A percentile compares a stretch with the other conserved stretches of the same genome.
phyloP scores from a whole-genome alignment of 805 yeast species.

The Spencermartinsiella europaea region DNA sequence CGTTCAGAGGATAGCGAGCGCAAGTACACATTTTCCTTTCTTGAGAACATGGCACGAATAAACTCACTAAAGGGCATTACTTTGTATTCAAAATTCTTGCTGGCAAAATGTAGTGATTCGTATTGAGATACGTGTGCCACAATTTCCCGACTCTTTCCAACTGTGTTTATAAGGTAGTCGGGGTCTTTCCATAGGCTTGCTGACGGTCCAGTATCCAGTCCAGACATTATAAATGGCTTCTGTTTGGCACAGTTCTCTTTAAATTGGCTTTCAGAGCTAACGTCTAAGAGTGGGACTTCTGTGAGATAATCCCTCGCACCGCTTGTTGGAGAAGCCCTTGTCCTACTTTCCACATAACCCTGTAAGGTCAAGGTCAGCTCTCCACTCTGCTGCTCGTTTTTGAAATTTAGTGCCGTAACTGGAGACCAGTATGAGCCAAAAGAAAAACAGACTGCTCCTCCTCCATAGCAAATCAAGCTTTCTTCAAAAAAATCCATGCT shows the following conservation, averaged over 20 bases:
- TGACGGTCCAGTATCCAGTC: conserved; percentile 28
- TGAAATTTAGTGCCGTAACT: conserved; percentile 8
- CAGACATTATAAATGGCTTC: conserved; percentile 26
- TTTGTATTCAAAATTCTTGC: conserved; percentile 31
- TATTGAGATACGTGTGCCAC: conserved; percentile 27
- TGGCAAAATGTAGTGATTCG: conserved; percentile 27
- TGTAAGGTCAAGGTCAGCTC: conserved; percentile 1
- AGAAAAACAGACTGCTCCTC: conserved; percentile 81
- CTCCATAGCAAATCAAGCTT: conserved; percentile 40
- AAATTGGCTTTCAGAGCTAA: conserved; percentile 6
- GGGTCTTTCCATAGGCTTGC: conserved; percentile 27
- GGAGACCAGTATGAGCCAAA: conserved; percentile 60
- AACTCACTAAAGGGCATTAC: conserved; percentile 28
- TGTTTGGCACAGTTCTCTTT: conserved; percentile 1
- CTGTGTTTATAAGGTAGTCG: conserved; percentile 25
- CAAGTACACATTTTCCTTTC: conserved; percentile 21
- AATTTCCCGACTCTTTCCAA: conserved; percentile 27
- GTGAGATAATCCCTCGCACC: neutral
- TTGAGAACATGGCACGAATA: conserved; percentile 21
- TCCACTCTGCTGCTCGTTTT: neutral
- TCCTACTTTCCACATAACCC: conserved; percentile 1
- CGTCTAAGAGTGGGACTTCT: conserved; percentile 1
- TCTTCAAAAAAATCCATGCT: conserved; percentile 32
- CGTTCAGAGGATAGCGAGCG: conserved; percentile 28
- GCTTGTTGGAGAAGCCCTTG: neutral